These are phyloP conservation scores for Diaporthe citrichinensis DNA, from an alignment of 2,329 filamentous ascomycete species.

Conservation along the genomic window DNA sequence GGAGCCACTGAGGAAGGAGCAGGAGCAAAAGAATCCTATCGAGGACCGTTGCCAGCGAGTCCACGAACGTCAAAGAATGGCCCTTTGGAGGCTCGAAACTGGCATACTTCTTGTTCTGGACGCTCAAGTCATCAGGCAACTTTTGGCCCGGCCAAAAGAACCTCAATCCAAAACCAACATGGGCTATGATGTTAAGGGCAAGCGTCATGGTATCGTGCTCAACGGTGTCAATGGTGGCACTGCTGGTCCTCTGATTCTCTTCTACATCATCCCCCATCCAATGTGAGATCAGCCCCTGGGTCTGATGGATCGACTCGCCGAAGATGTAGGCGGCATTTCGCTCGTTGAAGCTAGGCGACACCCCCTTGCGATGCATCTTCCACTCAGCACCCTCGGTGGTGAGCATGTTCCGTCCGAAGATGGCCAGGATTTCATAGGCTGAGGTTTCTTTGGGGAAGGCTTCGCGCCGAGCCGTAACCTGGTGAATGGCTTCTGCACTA, in stretches of 20 bases:
- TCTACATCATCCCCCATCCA: conserved; percentile 59
- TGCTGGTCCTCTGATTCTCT: conserved; percentile 48
- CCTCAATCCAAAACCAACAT: conserved; percentile 78
- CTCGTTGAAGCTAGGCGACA: conserved; percentile 81
- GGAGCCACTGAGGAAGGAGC: conserved; percentile 69
- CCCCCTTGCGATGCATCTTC: conserved; percentile 81
- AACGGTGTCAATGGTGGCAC: conserved; percentile 67
- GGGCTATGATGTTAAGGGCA: conserved; percentile 70
- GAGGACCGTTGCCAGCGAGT: conserved; percentile 72
- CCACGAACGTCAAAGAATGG: conserved; percentile 75
- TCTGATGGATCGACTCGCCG: conserved; percentile 73
- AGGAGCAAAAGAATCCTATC: conserved; percentile 75
- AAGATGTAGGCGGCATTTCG: conserved; percentile 78
- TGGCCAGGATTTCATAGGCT: conserved; percentile 70
- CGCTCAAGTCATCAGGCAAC: conserved; percentile 58
- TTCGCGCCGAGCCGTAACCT: conserved; percentile 76
- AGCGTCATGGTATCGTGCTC: conserved; percentile 77
- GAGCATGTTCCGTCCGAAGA: conserved; percentile 81
- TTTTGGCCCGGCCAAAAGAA: conserved; percentile 75
- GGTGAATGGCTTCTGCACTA: conserved; percentile 75
- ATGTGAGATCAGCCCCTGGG: conserved; percentile 70
- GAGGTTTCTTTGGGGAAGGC: conserved; percentile 79
- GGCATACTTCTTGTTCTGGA: conserved; percentile 63
- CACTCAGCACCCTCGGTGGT: conserved; percentile 78
- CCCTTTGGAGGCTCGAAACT: conserved; percentile 62